Conservation (phyloP, 768 basidiomycete genomes). For the Rhodotorula babjevae region DNA sequence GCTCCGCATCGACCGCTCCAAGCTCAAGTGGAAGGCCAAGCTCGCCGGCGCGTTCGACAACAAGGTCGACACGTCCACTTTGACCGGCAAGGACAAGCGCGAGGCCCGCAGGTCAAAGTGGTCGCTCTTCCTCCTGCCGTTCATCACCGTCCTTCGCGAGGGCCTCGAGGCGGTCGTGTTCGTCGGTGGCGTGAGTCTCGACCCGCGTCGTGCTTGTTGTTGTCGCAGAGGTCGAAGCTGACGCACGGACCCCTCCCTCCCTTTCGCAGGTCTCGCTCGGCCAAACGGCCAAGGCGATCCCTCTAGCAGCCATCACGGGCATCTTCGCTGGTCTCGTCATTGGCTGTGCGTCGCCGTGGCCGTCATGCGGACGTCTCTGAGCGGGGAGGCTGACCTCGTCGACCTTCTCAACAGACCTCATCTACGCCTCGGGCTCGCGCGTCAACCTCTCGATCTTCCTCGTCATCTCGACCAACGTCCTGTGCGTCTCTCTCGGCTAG, state of each 20-base stretch:
- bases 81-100: slow-evolving; percentile 36
- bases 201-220: no score
- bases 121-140: slow-evolving; percentile 80
- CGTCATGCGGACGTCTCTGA: background rate
- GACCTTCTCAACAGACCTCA: slow-evolving; percentile 50
- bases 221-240: no score
- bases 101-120: slow-evolving; percentile 54
- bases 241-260: background rate
- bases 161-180: slow-evolving; percentile 91
- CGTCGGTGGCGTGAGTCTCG: slow-evolving; percentile 65
- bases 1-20: slow-evolving; percentile 90
- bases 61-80: slow-evolving; percentile 32
- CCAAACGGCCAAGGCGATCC: slow-evolving; percentile 65
- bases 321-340: slow-evolving; percentile 68
- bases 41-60: slow-evolving; percentile 66
- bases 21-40: slow-evolving; percentile 91
- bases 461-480: slow-evolving; percentile 80
- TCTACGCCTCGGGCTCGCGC: slow-evolving; percentile 74
- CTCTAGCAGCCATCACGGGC: slow-evolving; percentile 82
- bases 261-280: slow-evolving; percentile 61
- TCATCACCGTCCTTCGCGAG: slow-evolving; percentile 89
- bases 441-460: slow-evolving; percentile 82
- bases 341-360: slow-evolving; percentile 50
- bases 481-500: slow-evolving; percentile 47
- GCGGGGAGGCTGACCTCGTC: background rate